A percentile compares a stretch with the other conserved stretches of the same genome.
phyloP scores from a whole-genome alignment of 805 yeast species.

The Vanderwaltozyma tropicalis region DNA sequence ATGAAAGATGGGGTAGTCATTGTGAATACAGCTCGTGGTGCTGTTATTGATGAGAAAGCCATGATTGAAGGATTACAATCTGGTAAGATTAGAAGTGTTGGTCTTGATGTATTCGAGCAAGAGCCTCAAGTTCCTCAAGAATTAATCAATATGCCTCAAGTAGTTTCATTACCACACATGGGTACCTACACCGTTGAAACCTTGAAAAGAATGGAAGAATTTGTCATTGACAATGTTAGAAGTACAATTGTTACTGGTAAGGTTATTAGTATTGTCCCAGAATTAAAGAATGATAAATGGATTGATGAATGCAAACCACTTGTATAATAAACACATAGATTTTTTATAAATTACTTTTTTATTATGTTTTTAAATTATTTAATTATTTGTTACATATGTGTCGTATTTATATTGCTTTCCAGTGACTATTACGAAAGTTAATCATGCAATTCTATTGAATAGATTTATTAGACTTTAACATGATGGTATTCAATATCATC shows the following conservation, averaged over 20 bases:
- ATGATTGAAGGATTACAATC: slow-evolving; percentile 44
- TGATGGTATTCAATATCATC: slow-evolving; percentile 16
- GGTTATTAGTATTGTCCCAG: slow-evolving; percentile 74
- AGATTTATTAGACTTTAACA: slow-evolving; percentile 8
- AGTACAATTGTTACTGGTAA: slow-evolving; percentile 53
- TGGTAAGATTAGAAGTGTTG: slow-evolving; percentile 60
- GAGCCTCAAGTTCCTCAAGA: slow-evolving; percentile 67
- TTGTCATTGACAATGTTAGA: slow-evolving; percentile 58
- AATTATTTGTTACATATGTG: too few species aligned
- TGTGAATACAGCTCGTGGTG: slow-evolving; percentile 85
- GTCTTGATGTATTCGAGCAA: slow-evolving; percentile 64
- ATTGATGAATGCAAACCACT: slow-evolving; percentile 5
- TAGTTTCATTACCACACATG: slow-evolving; percentile 78
- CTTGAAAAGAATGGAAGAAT: slow-evolving; percentile 68
- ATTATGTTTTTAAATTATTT: background rate
- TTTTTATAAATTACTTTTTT: background rate
- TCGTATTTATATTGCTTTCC: too few species aligned
- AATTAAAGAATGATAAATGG: slow-evolving; percentile 36
- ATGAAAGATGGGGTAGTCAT: slow-evolving; percentile 71
- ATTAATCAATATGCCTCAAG: slow-evolving; percentile 51
- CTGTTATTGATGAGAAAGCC: slow-evolving; percentile 60
- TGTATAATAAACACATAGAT: background rate
- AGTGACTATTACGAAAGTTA: background rate
- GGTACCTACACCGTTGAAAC: slow-evolving; percentile 77
- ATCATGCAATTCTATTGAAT: background rate